These are phyloP conservation scores for Hymenoscyphus infarciens DNA, from an alignment of 2,329 filamentous ascomycete species.

Conservation along the genomic window DNA sequence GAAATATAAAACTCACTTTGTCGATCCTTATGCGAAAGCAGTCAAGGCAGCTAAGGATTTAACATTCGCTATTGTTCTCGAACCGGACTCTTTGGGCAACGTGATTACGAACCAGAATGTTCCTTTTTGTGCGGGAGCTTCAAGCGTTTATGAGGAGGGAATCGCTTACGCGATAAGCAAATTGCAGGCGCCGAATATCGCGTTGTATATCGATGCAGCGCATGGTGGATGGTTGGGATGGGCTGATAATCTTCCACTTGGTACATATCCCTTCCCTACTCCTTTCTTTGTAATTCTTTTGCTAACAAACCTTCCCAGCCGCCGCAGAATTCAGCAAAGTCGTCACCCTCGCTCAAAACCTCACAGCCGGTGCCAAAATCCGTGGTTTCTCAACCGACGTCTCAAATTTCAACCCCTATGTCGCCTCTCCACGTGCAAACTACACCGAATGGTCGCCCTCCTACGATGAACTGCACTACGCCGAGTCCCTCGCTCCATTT, in stretches of 20 bases:
- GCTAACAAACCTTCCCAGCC: conserved; percentile 26
- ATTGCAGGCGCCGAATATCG: conserved; percentile 39
- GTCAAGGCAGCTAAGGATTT: conserved; percentile 39
- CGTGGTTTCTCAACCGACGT: conserved; percentile 45
- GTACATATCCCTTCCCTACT: conserved; percentile 23
- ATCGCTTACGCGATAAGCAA: conserved; percentile 41
- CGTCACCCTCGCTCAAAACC: conserved; percentile 34
- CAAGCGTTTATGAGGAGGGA: conserved; percentile 29
- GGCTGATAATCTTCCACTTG: conserved; percentile 39
- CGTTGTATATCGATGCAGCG: conserved; percentile 42
- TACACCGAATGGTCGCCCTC: conserved; percentile 41
- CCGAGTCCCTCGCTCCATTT: conserved; percentile 37
- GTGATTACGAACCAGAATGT: background rate
- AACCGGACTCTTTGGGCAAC: conserved; percentile 39
- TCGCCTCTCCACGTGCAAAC: conserved; percentile 38
- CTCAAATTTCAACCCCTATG: conserved; percentile 43
- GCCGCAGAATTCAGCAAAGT: conserved; percentile 42
- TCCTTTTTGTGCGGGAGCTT: background rate
- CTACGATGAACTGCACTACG: conserved; percentile 43
- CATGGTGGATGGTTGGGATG: conserved; percentile 45
- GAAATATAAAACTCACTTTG: conserved; percentile 41
- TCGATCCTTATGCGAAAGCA: conserved; percentile 40
- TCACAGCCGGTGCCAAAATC: conserved; percentile 23
- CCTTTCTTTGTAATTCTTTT: too few species aligned
- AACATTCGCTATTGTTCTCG: conserved; percentile 42